Base-by-base conservation (phyloP, 495 filamentous ascomycete species). In the Mycothermus thermophilus region DNA sequence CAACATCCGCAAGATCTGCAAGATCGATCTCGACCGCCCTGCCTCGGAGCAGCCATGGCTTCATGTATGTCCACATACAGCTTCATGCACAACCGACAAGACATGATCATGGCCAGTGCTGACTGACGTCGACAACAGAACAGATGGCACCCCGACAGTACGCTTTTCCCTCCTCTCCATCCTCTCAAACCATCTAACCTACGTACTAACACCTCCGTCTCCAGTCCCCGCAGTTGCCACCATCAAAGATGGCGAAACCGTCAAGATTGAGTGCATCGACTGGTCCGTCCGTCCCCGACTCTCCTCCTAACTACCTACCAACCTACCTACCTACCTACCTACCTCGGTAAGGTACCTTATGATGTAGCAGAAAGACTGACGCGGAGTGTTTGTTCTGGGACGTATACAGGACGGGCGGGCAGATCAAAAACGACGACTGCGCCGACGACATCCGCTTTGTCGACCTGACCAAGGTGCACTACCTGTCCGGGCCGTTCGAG, bases 231-330 rank as follows among this genome's bases (percentile, higher is more conserved):
- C 70, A 34, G 66, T 60, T 25, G 80, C 69, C 21, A 77, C 72
- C 27, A 90, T 96, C 53, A 75, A 75, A 44, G 79, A 88, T 53
- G 77, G 75, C 24, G 88, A 96, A 56, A 77, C 82, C 3, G 87
- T 94, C 41, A 93, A 93, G 62, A 88, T 96, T 47, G 83, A 94
- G 68, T 96, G 88, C 45, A 61, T 93, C 14, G 88, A 96, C 57
- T 88, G 82, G 77, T 48, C 50, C 34, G 41, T 22, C 2, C 2
- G 14, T n/a, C n/a, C n/a, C n/a, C n/a, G n/a, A n/a, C n/a, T n/a
- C n/a, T n/a, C n/a, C n/a, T n/a, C n/a, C n/a, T n/a, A n/a, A n/a
- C n/a, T n/a, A n/a, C n/a, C n/a, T n/a, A n/a, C n/a, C n/a, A n/a
- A n/a, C n/a, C n/a, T n/a, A n/a, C n/a, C n/a, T n/a, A n/a, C n/a